Percentiles rank a stretch among this genome's conserved stretches.
Conservation (phyloP, 129 eudicot genomes). For the Oenanthe sinensis region DNA sequence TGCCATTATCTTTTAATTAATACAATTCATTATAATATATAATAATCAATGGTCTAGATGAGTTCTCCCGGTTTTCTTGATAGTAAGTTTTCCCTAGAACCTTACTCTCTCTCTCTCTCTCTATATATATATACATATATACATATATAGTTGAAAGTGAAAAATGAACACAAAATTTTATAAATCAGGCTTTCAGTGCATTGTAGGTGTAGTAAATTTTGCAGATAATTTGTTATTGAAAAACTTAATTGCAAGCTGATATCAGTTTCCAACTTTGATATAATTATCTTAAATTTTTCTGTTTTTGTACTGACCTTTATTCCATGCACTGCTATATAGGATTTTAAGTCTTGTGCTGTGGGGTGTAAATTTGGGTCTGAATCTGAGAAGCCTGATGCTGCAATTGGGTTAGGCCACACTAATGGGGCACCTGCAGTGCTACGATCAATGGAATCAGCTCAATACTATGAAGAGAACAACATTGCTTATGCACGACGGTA, state of each 20-base stretch:
- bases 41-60: no score
- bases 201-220: background rate
- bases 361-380: constrained; percentile 38
- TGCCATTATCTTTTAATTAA: no score
- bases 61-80: no score
- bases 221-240: background rate
- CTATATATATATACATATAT: no score
- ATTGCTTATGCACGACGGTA: constrained; percentile 58
- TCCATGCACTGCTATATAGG: constrained; percentile 23
- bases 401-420: constrained; percentile 21
- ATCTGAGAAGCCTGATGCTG: constrained; percentile 38
- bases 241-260: background rate
- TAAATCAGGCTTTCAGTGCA: background rate
- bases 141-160: background rate
- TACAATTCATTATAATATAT: no score
- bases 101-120: no score
- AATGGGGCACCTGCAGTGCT: constrained; percentile 35
- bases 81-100: no score
- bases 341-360: constrained; percentile 42
- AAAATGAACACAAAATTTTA: background rate
- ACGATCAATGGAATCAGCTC: constrained; percentile 66
- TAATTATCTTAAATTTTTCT: background rate
- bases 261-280: background rate
- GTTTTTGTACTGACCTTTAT: constrained; percentile 6
- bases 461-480: constrained; percentile 48